Evolutionary conservation across 2,329 filamentous ascomycete species (phyloP), one percentile per base, ranked within the genome.

Genomic region (Microsporum audouinii): DNA sequence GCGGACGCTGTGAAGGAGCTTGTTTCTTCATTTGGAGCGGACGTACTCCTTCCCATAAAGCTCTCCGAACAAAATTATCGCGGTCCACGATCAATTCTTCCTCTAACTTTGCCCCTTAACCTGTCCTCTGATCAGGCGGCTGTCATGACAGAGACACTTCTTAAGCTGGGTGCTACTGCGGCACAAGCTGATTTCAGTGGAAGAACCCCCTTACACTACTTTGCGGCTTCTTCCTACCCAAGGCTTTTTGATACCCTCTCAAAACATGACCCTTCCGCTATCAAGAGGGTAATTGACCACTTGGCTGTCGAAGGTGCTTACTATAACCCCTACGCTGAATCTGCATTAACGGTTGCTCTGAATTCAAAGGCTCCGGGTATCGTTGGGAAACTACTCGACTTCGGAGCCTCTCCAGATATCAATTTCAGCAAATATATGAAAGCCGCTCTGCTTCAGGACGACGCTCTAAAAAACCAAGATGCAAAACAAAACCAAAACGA

Each of bases 1-100:
- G 76, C 82, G 31, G 80, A 87, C 2, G 82, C 85, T 8, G 88
- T 92, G 12, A 82, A 85, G 61, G 72, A 84, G 29, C 80, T 95
- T 5, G 87, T 88, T 59, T 60, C 47, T 23, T 80, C 80, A 0
- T 94, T 89, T 68, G 90, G 88, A 5, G 88, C 89, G 3, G 89
- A 95, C 71, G 80, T 87, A 0, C 76, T 43, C 14, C 58, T 60
- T 60, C 58, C 58, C 1, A 41, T 60, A n/a, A 55, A 51, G 43
- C 38, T 45, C 12, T 29, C 29, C 12, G 23, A 43, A 12, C 2
- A 31, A 10, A 10, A 10, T 10, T 7, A 41, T 17, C 10, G 12
- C 7, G 10, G 23, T 3, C 41, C n/a, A 29, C 3, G 7, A 4
- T 31, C 58, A 8, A 55, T 60, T 36, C 38, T 60, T 2, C 45